These are phyloP conservation scores for Schizochytrium sp. DNA, from an alignment of 108 stramenopile genomes.

Conservation along the genomic window DNA sequence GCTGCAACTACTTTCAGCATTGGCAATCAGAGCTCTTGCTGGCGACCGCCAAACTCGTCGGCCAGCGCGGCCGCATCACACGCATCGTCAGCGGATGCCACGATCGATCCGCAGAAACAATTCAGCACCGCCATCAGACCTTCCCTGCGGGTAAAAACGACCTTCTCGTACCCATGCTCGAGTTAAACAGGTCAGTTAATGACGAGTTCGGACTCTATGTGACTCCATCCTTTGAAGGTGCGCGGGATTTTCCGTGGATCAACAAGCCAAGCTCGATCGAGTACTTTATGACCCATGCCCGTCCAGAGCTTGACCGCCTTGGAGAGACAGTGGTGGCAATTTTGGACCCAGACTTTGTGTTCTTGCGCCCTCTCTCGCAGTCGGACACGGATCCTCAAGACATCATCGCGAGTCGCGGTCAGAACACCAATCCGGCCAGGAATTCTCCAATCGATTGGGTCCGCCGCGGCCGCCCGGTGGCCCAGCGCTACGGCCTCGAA, in stretches of 20 bases:
- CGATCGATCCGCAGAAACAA: neutral
- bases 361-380: neutral
- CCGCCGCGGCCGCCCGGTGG: neutral
- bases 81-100: slow-evolving; percentile 13
- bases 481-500: slow-evolving; percentile 9
- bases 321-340: neutral
- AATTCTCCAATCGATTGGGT: neutral
- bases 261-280: slow-evolving; percentile 19
- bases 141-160: neutral
- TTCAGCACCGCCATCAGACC: neutral
- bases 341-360: neutral
- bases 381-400: neutral
- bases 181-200: neutral
- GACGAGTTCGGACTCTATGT: neutral
- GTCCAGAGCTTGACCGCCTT: neutral
- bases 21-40: neutral
- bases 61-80: neutral
- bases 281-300: neutral
- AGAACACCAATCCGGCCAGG: neutral
- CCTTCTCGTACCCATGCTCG: neutral
- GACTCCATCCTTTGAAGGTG: neutral
- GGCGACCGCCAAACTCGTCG: neutral
- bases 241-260: slow-evolving; percentile 3
- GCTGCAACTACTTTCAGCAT: slow-evolving; percentile 19
- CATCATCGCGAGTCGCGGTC: neutral